Evolutionary conservation across 139 green algal genomes (phyloP), one percentile per base, ranked within the genome.

Genomic region (Haematococcus sp.): DNA sequence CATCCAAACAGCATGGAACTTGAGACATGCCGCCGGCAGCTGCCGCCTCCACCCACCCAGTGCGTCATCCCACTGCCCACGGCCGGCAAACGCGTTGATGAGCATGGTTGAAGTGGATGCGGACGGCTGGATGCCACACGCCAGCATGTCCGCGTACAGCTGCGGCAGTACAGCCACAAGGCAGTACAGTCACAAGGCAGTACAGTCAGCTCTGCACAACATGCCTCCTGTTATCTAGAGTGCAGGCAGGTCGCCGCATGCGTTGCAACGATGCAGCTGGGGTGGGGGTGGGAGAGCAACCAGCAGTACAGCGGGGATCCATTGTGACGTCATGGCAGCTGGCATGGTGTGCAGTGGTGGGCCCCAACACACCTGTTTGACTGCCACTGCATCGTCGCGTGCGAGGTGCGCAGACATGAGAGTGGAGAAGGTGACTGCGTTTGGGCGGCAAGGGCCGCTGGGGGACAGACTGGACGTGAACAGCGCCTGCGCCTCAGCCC

Each of bases 361-460:
- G n/a, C n/a, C n/a, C n/a, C n/a, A n/a, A 11, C 40, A 7, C 40
- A 49, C 40, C 40, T 49, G 40, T 49, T 49, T 49, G 40, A 49
- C 40, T 11, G 40, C 40, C 40, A 3, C 51, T 56, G 51, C 76
- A 1, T 81, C 73, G 4, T 54, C 68, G 0, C 60, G 63, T 40
- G 80, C 76, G 74, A 91, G 82, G 81, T 86, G 82, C 0, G 74
- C 82, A 15, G 63, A 64, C 76, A 93, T 90, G 31, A 93, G 78
- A 19, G 81, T 83, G 77, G 88, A 90, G 78, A 92, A 93, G 49
- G 85, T 93, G 33, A 88, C 84, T 46, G 79, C 78, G 61, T 91
- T 93, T 52, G 88, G 85, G 23, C 76, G 75, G 60, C 82, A 76
- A 22, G 76, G 76, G 13, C 74, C 65, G 20, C 31, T 44, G 13